Evolutionary conservation across 495 filamentous ascomycete genomes (phyloP).

Genomic region (Talaromyces stipitatus): DNA sequence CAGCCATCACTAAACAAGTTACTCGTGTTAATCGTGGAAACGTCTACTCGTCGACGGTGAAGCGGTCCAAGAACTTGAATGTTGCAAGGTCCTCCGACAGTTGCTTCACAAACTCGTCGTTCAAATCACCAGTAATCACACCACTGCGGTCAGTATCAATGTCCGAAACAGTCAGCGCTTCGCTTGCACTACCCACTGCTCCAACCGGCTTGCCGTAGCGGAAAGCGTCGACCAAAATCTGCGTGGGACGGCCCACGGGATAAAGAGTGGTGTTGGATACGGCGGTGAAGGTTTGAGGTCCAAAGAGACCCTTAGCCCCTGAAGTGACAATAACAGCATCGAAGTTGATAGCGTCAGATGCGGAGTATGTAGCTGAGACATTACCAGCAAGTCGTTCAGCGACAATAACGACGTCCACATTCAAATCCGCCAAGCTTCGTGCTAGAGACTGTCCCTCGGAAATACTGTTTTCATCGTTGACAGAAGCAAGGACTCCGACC

Average conservation of each 20-base stretch:
- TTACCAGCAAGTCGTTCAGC: conserved; percentile 49
- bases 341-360: conserved; percentile 61
- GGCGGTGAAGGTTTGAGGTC: conserved; percentile 14
- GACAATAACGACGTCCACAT: conserved; percentile 53
- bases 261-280: conserved; percentile 40
- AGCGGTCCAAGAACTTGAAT: conserved; percentile 59
- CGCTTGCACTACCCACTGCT: conserved; percentile 43
- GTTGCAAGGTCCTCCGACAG: conserved; percentile 54
- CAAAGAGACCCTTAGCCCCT: conserved; percentile 50
- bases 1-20: neutral
- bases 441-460: conserved; percentile 41
- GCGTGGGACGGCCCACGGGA: conserved; percentile 53
- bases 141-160: conserved; percentile 35
- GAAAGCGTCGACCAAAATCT: conserved; percentile 61
- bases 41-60: conserved; percentile 36
- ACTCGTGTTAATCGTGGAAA: neutral
- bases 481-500: conserved; percentile 57
- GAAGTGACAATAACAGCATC: conserved; percentile 59
- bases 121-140: conserved; percentile 37
- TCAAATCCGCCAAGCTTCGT: conserved; percentile 31
- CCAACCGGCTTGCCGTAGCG: conserved; percentile 67
- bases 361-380: conserved; percentile 63
- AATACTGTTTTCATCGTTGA: conserved; percentile 27
- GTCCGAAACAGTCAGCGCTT: conserved; percentile 35
- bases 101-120: conserved; percentile 30